A percentile compares a stretch with the other conserved stretches of the same genome.
Evolutionary conservation across 2,329 filamentous ascomycete genomes (phyloP).

Genomic region (Claviceps quebecensis): DNA sequence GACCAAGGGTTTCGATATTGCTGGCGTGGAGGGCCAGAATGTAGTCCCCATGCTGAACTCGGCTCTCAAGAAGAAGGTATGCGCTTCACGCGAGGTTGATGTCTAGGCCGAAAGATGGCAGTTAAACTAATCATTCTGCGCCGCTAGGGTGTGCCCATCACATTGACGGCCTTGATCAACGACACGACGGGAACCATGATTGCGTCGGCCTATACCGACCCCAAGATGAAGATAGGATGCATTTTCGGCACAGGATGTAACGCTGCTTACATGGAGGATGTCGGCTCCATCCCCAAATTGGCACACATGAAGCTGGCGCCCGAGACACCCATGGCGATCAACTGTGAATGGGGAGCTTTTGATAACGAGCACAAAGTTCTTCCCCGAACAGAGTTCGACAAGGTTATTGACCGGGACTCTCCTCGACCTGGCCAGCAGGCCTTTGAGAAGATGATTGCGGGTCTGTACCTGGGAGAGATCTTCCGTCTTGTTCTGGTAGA

Average conservation of each 20-base stretch:
- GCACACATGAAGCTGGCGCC: conserved; percentile 78
- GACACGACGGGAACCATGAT: conserved; percentile 96
- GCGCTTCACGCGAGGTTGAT: conserved; percentile 4
- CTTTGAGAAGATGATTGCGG: conserved; percentile 97
- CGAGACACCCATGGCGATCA: conserved; percentile 81
- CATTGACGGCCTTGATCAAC: conserved; percentile 85
- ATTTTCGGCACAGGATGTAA: conserved; percentile 99
- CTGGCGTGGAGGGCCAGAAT: conserved; percentile 79
- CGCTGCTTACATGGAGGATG: conserved; percentile 93
- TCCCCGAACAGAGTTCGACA: conserved; percentile 72
- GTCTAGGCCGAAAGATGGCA: background rate
- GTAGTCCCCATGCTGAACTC: conserved; percentile 79
- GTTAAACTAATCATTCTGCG: background rate
- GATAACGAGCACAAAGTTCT: conserved; percentile 87
- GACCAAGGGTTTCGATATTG: conserved; percentile 96
- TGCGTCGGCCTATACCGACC: conserved; percentile 91
- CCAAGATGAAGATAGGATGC: conserved; percentile 84
- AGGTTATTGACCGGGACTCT: conserved; percentile 78
- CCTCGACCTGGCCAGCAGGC: conserved; percentile 87
- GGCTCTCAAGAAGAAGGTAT: conserved; percentile 47
- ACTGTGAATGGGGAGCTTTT: conserved; percentile 95
- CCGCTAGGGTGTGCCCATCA: conserved; percentile 69
- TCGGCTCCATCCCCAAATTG: conserved; percentile 83
- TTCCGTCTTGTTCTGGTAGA: conserved; percentile 81
- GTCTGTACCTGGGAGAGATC: conserved; percentile 86